Evolutionary conservation across 2,329 filamentous ascomycete species (phyloP).

Genomic region (Seiridium cupressi): DNA sequence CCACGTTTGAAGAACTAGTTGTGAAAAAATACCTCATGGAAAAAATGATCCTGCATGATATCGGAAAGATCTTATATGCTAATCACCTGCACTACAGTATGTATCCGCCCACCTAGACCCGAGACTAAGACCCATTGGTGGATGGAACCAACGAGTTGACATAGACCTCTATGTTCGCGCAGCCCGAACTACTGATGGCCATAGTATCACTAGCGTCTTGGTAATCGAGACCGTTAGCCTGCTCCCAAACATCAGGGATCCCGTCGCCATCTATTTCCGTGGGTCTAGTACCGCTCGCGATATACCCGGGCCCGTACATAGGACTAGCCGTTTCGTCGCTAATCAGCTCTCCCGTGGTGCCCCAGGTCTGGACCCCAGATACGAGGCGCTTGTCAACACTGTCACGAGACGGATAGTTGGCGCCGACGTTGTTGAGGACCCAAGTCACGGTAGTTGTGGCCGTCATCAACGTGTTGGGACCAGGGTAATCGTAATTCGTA

Average conservation of each 20-base stretch:
- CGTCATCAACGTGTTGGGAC: constrained; percentile 34
- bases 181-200: constrained; percentile 38
- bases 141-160: constrained; percentile 43
- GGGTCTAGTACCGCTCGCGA: constrained; percentile 35
- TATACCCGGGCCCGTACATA: constrained; percentile 36
- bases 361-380: constrained; percentile 41
- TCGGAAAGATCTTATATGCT: no score
- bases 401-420: constrained; percentile 40
- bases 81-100: neutral
- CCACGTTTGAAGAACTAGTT: no score
- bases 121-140: neutral
- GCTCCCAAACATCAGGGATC: constrained; percentile 48
- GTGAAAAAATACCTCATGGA: no score
- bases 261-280: constrained; percentile 47
- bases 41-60: no score
- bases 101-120: neutral
- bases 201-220: constrained; percentile 38
- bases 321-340: constrained; percentile 38
- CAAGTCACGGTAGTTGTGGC: constrained; percentile 37
- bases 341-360: constrained; percentile 41
- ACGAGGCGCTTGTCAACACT: constrained; percentile 40
- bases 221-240: constrained; percentile 37
- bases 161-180: constrained; percentile 47
- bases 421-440: constrained; percentile 38
- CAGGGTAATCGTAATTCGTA: constrained; percentile 40